Percentiles rank a stretch among this genome's conserved stretches.
These are phyloP conservation scores for Breviolum minutum DNA, from an alignment of 73 alveolate genomes.

Conservation along the genomic window DNA sequence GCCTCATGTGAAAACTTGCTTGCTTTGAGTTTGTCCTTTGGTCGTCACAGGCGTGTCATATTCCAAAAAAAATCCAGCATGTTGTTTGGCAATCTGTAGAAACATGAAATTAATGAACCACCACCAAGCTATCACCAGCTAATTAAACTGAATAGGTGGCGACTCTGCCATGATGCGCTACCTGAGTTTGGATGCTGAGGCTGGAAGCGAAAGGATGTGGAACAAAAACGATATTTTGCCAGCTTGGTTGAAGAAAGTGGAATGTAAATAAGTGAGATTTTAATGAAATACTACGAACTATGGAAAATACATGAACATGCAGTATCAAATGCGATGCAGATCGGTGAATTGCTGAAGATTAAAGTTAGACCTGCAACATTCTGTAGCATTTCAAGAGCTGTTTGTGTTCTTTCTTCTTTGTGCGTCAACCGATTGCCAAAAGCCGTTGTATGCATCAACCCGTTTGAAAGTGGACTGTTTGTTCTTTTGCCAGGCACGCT, in stretches of 20 bases:
- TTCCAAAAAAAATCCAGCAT: neutral
- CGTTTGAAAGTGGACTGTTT: neutral
- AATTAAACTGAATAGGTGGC: too few relatives aligned
- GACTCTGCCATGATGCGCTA: slow-evolving; percentile 15
- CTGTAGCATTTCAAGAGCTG: too few relatives aligned
- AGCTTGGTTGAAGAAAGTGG: neutral
- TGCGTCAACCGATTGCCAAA: too few relatives aligned
- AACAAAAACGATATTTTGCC: neutral
- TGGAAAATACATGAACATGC: neutral
- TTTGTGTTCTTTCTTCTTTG: too few relatives aligned
- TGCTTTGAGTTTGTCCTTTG: neutral
- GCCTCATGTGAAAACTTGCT: neutral
- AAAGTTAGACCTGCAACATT: neutral
- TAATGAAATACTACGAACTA: neutral
- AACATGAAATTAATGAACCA: too few relatives aligned
- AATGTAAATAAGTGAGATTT: neutral
- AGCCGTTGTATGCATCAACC: too few relatives aligned
- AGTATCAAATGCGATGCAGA: neutral
- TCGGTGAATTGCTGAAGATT: neutral
- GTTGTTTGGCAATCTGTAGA: neutral
- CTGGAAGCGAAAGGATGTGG: neutral
- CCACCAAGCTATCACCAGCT: too few relatives aligned
- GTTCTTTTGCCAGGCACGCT: slow-evolving; percentile 20
- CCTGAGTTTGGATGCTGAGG: slow-evolving; percentile 88
- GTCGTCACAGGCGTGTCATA: neutral